These are phyloP conservation scores for Prunus persica DNA, from an alignment of 306 rosid genomes.

Conservation along the genomic window DNA sequence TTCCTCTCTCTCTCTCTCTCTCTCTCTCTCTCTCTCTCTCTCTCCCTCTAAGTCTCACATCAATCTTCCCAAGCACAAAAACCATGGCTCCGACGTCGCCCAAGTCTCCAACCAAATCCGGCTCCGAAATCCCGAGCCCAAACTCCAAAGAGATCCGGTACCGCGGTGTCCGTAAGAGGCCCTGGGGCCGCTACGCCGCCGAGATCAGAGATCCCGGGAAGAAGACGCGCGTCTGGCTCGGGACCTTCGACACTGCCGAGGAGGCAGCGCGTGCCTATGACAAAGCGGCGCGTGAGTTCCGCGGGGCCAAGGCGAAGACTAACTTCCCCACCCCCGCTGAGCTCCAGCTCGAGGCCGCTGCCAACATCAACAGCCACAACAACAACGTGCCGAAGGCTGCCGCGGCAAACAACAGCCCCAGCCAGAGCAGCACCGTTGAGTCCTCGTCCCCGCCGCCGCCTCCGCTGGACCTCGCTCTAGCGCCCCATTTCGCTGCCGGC, in stretches of 20 bases:
- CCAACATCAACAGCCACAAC: background rate
- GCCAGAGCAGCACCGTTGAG: slow-evolving; percentile 20
- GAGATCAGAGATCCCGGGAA: slow-evolving; percentile 92
- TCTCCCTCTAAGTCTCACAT: background rate
- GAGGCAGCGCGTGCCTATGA: slow-evolving; percentile 93
- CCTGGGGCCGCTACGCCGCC: slow-evolving; percentile 94
- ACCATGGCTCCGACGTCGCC: slow-evolving; percentile 48
- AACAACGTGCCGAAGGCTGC: background rate
- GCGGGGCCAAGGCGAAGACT: slow-evolving; percentile 75
- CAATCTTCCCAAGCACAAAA: background rate
- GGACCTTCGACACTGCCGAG: slow-evolving; percentile 78
- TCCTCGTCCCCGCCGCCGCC: slow-evolving; percentile 34
- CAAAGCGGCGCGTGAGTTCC: slow-evolving; percentile 68
- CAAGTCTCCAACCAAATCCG: slow-evolving; percentile 13
- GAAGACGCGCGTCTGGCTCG: slow-evolving; percentile 86
- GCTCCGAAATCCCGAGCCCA: background rate
- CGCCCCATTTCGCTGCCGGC: slow-evolving; percentile 5
- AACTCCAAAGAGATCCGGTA: slow-evolving; percentile 62
- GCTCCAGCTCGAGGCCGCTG: slow-evolving; percentile 34
- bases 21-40: background rate
- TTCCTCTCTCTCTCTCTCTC: slow-evolving; percentile 6
- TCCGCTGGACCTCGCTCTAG: slow-evolving; percentile 32
- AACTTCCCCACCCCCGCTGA: slow-evolving; percentile 34
- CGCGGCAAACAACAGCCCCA: background rate
- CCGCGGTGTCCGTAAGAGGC: slow-evolving; percentile 80